These are phyloP conservation scores for Penicillium goetzii DNA, from an alignment of 495 filamentous ascomycete genomes.

Conservation along the genomic window DNA sequence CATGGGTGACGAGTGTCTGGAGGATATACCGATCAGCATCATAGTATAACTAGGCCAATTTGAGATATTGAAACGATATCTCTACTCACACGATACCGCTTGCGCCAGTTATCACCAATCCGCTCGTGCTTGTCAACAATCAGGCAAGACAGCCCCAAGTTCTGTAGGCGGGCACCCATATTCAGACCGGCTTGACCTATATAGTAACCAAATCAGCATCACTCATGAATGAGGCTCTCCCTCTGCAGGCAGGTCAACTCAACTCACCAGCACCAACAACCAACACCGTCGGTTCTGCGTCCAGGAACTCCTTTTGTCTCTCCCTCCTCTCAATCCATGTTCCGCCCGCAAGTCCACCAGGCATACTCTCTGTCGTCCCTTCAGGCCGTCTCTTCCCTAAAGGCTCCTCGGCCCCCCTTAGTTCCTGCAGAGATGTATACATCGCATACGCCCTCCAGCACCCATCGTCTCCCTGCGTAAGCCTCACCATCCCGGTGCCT, in stretches of 20 bases:
- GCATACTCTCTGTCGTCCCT: slow-evolving; percentile 63
- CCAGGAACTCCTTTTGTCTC: slow-evolving; percentile 58
- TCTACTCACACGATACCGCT: slow-evolving; percentile 53
- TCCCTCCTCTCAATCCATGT: slow-evolving; percentile 70
- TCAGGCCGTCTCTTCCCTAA: slow-evolving; percentile 47
- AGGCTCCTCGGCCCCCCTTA: slow-evolving; percentile 57
- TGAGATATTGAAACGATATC: too few species aligned
- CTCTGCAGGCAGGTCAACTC: not conserved
- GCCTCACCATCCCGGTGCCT: slow-evolving; percentile 60
- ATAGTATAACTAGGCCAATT: not conserved
- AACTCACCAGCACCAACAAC: slow-evolving; percentile 62
- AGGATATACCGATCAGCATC: not conserved
- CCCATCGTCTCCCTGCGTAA: slow-evolving; percentile 50
- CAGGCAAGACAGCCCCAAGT: slow-evolving; percentile 64
- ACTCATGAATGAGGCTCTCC: not conserved
- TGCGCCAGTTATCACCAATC: slow-evolving; percentile 79
- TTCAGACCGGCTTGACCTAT: slow-evolving; percentile 59
- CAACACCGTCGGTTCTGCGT: slow-evolving; percentile 64
- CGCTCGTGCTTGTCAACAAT: slow-evolving; percentile 67
- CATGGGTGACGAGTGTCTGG: slow-evolving; percentile 48
- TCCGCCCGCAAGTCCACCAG: slow-evolving; percentile 57
- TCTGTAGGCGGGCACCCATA: slow-evolving; percentile 68
- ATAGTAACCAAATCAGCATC: not conserved
- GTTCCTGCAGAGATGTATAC: slow-evolving; percentile 60
- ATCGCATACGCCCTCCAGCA: slow-evolving; percentile 69